Percentiles rank a stretch among this genome's conserved stretches.
These are phyloP conservation scores for Acanthamoeba lugdunensis DNA, from an alignment of 208 protist species.

Conservation along the genomic window DNA sequence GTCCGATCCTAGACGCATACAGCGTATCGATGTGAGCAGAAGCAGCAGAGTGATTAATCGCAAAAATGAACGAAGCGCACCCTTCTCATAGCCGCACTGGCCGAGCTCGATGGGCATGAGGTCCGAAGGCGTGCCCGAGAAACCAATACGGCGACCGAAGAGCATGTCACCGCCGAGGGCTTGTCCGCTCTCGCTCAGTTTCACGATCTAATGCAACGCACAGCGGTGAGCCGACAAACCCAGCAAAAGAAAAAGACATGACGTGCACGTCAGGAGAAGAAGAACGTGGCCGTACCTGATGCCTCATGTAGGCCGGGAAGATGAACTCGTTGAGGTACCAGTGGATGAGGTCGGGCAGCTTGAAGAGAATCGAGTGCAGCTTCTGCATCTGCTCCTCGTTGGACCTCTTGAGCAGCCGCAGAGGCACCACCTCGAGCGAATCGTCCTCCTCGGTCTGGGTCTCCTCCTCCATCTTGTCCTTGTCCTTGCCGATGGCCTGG, in stretches of 20 bases:
- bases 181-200: conserved; percentile 94
- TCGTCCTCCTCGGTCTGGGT: conserved; percentile 25
- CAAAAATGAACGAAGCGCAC: conserved; percentile 70
- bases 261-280: neutral
- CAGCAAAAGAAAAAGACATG: neutral
- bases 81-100: conserved; percentile 93
- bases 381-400: conserved; percentile 85
- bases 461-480: conserved; percentile 66
- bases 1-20: conserved; percentile 85
- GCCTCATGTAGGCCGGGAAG: conserved; percentile 84
- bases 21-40: neutral
- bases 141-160: conserved; percentile 93
- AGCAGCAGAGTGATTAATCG: neutral
- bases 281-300: conserved; percentile 65
- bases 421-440: conserved; percentile 75
- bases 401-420: conserved; percentile 80
- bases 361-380: conserved; percentile 82
- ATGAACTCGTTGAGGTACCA: conserved; percentile 80
- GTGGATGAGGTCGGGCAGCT: conserved; percentile 80
- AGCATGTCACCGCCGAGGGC: conserved; percentile 94
- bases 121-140: conserved; percentile 94
- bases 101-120: conserved; percentile 94
- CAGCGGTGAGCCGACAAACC: neutral
- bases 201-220: conserved; percentile 79
- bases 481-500: conserved; percentile 19